Evolutionary conservation across 1,284 basidiomycete genomes (phyloP), one percentile per base, ranked within the genome.

Genomic region (Ceratobasidium sp.): DNA sequence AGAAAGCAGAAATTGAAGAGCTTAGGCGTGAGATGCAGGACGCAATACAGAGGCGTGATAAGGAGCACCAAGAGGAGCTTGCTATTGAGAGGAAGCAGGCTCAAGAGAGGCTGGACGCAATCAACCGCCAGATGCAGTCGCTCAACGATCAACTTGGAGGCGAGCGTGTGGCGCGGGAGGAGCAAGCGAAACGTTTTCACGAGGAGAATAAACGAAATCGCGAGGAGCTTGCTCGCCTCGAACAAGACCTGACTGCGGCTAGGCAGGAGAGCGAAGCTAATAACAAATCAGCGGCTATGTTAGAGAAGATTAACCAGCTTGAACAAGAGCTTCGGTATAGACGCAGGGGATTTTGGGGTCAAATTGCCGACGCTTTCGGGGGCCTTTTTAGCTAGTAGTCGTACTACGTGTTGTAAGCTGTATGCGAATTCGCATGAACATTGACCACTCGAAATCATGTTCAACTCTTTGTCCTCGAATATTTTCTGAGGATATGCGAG

Each of bases 21-120:
- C 36, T 69, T n/a, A 55, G 34, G 53, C 4, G 14, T 2, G 65
- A 69, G 18, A 69, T 69, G 65, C 34, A 57, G 16, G 53, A 30
- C 5, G 65, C 50, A 2, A 21, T 57, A 12, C 14, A 16, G 12
- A 53, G 45, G 12, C 34, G 52, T 14, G 65, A 69, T 28, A n/a
- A n/a, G 16, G 50, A 53, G 21, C n/a, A 50, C 8, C 50, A 45
- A 28, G 34, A 69, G 52, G 65, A 69, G 60, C 23, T 67, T 18
- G 50, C 21, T 18, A 32, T 26, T 4, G 48, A 41, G n/a, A 48
- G 48, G 34, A 9, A 36, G 16, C 48, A 67, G 21, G 48, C 62
- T 8, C 32, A 67, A 53, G 16, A 48, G 14, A 34, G 32, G 32
- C 45, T 50, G 5, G 48, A 41, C n/a, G 26, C 28, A 3, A 26